Evolutionary conservation across 768 basidiomycete species (phyloP).

Genomic region (Phlegmacium glaucopus): DNA sequence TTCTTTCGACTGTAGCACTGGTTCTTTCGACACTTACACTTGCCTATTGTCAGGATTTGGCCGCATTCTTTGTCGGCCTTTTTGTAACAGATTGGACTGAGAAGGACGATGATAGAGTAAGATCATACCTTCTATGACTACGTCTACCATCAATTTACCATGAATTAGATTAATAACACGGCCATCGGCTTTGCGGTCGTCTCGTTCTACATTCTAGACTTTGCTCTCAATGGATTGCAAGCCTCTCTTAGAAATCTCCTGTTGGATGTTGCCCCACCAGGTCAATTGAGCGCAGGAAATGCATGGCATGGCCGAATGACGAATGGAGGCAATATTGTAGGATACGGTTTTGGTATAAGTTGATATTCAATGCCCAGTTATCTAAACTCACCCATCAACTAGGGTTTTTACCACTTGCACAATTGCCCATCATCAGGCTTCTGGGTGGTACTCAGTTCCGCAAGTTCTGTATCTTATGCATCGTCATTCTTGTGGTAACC

Average conservation of each 20-base stretch:
- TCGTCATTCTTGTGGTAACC: conserved; percentile 72
- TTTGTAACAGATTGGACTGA: conserved; percentile 88
- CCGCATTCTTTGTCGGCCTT: conserved; percentile 72
- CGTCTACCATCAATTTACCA: not conserved
- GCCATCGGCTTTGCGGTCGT: conserved; percentile 85
- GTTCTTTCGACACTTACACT: conserved; percentile 73
- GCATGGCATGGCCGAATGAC: conserved; percentile 98
- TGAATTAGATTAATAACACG: conserved; percentile 53
- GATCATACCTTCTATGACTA: conserved; percentile 15
- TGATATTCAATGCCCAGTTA: not conserved
- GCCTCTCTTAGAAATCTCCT: conserved; percentile 92
- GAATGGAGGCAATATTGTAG: conserved; percentile 95
- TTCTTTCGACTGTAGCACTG: conserved; percentile 81
- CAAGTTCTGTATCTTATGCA: conserved; percentile 89
- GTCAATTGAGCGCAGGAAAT: conserved; percentile 90
- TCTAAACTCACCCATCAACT: not conserved
- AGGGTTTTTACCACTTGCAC: conserved; percentile 88
- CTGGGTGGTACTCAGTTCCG: conserved; percentile 93
- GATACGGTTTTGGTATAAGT: conserved; percentile 80
- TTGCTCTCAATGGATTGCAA: conserved; percentile 95
- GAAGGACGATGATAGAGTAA: conserved; percentile 55
- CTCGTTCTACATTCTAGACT: conserved; percentile 93
- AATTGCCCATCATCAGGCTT: conserved; percentile 71
- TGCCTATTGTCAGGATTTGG: conserved; percentile 78
- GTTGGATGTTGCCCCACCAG: conserved; percentile 84